Evolutionary conservation across 2,329 filamentous ascomycete genomes (phyloP), one percentile per base, ranked within the genome.

Genomic region (Colletotrichum spaethianum): DNA sequence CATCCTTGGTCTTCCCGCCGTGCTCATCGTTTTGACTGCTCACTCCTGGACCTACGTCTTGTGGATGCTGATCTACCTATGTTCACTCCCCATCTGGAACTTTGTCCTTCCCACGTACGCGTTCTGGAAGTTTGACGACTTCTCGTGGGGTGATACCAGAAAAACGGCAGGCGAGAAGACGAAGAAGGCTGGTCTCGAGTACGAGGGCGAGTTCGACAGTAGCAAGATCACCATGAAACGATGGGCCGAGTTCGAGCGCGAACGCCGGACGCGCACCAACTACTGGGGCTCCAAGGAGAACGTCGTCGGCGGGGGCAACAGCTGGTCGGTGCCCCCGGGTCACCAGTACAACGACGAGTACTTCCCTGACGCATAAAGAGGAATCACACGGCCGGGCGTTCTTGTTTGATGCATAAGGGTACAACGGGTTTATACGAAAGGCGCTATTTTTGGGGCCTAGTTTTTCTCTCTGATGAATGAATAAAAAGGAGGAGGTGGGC

Each of bases 51-150:
- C 94, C 0, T 99, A 99, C 79, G 92, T 99, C 52, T 83, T 93
- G 53, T 99, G 96, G 96, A 98, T 99, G 96, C 81, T 96, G 53
- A 96, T 98, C 82, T 99, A 99, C 82, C 90, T 99, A 23, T 65
- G 95, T 56, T 98, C 96, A 1, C 90, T 99, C 1, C 97, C 97
- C 0, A 89, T 99, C 70, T 99, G 96, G 96, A 99, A 99, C 83
- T 98, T 99, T 81, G 88, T 99, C 46, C 91, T 99, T 11, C 96
- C 96, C 0, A 90, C 91, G 9, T 99, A 99, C 80, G 93, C 96
- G 3, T 99, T 96, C 87, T 99, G 96, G 96, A 98, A 99, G 85
- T 99, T 99, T 81, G 96, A 99, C 81, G 96, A 99, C 86, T 99
- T 99, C 87, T 97, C 94, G 69, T 99, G 96, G 96, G 96, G 96